Evolutionary conservation across 2,329 filamentous ascomycete genomes (phyloP).

Genomic region (Zymoseptoria brevis): DNA sequence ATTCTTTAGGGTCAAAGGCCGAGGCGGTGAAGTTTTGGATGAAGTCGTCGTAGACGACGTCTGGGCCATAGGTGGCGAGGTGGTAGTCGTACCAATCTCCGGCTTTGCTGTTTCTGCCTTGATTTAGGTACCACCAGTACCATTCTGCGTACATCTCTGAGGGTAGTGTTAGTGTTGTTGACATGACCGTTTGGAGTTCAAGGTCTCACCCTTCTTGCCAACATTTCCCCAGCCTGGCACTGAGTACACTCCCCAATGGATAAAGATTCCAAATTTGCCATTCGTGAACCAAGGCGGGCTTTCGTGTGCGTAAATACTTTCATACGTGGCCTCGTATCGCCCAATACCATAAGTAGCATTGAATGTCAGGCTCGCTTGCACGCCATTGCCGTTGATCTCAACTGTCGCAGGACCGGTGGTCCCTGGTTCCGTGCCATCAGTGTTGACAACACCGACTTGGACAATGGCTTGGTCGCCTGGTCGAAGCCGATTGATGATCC

Average conservation of each 20-base stretch:
- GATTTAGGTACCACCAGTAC: slow-evolving; percentile 45
- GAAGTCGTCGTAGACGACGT: slow-evolving; percentile 50
- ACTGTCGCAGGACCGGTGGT: slow-evolving; percentile 27
- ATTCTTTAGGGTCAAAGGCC: slow-evolving; percentile 44
- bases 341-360: slow-evolving; percentile 31
- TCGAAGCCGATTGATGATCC: slow-evolving; percentile 33
- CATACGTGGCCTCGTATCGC: slow-evolving; percentile 29
- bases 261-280: slow-evolving; percentile 53
- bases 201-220: slow-evolving; percentile 33
- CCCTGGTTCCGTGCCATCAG: slow-evolving; percentile 24
- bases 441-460: slow-evolving; percentile 32
- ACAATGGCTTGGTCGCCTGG: slow-evolving; percentile 35
- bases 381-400: slow-evolving; percentile 20
- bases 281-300: slow-evolving; percentile 48
- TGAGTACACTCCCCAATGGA: slow-evolving; percentile 51
- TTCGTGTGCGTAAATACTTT: slow-evolving; percentile 37
- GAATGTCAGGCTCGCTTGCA: slow-evolving; percentile 26
- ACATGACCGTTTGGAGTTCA: not conserved
- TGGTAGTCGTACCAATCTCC: slow-evolving; percentile 45
- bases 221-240: slow-evolving; percentile 49
- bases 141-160: slow-evolving; percentile 25
- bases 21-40: slow-evolving; percentile 47
- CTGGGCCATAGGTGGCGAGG: slow-evolving; percentile 43
- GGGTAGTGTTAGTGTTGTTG: not conserved
- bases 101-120: slow-evolving; percentile 32